Evolutionary conservation across 352 stramenopile species (phyloP), one percentile per base, ranked within the genome.

Genomic region (Globisporangium okanoganense): DNA sequence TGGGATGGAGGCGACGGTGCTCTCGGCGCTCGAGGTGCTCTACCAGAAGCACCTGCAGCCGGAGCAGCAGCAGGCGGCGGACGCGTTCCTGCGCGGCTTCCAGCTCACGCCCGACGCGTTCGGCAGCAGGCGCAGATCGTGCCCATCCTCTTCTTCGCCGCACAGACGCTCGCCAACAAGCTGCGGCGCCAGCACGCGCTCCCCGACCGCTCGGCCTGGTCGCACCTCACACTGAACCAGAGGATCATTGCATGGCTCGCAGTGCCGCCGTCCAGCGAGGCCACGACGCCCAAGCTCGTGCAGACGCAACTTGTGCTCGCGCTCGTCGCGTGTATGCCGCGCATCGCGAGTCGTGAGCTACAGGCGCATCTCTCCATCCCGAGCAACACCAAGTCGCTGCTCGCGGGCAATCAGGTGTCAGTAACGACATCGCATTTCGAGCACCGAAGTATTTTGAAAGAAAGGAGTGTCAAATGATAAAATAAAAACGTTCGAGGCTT

Each of bases 91-190:
- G 25, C 85, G 85, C 33, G 75, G 70, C 38, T 95, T 95, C 66
- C 87, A 95, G 72, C 71, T 88, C 52, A 85, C 79, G 12, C 74
- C 81, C n/a, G 78, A 78, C 20, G 85, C 87, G n/a, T 93, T 93
- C 64, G 66, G 58, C 64, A 63, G 24, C 66, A 50, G 47, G 49
- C 56, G 12, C 60, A 67, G 31, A 61, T 59, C 44, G 66, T 87
- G 13, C 80, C 83, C 13, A 68, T 82, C 22, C 67, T 89, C 25
- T 94, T 92, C 68, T 94, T 94, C 67, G 74, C 85, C 22, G 71
- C 85, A 14, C 85, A 94, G 73, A 94, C 85, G 64, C 72, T 94
- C 51, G 81, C 82, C n/a, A 91, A 79, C 69, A 92, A 92, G 65
- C 59, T 94, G 18, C 79, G 84, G 5, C 79, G 82, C 22, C 74